A percentile compares a stretch with the other conserved stretches of the same genome.
Evolutionary conservation across 352 stramenopile species (phyloP).

Genomic region (Pythium rhizo-oryzae): DNA sequence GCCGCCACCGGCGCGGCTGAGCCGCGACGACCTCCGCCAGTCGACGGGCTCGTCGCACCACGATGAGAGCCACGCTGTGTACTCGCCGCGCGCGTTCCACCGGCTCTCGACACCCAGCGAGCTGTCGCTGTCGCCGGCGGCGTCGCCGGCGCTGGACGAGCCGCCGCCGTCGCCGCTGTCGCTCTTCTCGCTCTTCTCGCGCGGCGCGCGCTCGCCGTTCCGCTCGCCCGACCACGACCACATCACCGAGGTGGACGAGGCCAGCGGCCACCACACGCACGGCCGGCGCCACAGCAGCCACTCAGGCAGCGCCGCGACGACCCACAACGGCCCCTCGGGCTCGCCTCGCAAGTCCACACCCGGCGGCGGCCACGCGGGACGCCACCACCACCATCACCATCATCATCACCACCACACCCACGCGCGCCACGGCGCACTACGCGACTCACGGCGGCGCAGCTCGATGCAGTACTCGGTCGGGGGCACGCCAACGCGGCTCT

Average conservation of each 20-base stretch:
- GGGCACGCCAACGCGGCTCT: conserved; percentile 15
- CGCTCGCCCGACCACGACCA: conserved; percentile 9
- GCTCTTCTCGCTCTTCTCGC: conserved; percentile 22
- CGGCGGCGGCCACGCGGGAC: not conserved
- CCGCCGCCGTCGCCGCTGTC: conserved; percentile 32
- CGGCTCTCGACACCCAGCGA: conserved; percentile 17
- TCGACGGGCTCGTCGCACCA: not conserved
- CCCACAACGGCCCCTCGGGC: not conserved
- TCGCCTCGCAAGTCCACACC: not conserved
- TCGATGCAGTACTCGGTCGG: conserved; percentile 26
- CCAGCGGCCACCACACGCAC: conserved; percentile 17
- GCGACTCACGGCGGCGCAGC: conserved; percentile 13
- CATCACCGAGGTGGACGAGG: conserved; percentile 26
- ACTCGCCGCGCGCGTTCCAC: conserved; percentile 19
- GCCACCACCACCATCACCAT: not conserved
- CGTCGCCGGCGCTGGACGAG: conserved; percentile 21
- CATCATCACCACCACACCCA: not conserved
- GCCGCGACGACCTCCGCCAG: not conserved
- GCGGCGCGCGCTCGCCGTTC: conserved; percentile 6
- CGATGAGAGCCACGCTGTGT: conserved; percentile 14
- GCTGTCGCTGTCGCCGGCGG: not conserved
- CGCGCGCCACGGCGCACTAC: not conserved
- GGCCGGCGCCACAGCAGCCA: conserved; percentile 18
- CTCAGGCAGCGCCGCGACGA: conserved; percentile 7
- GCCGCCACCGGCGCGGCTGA: not conserved